Base-by-base conservation (phyloP, 2,329 filamentous ascomycete genomes). In the Fusarium sp. region DNA sequence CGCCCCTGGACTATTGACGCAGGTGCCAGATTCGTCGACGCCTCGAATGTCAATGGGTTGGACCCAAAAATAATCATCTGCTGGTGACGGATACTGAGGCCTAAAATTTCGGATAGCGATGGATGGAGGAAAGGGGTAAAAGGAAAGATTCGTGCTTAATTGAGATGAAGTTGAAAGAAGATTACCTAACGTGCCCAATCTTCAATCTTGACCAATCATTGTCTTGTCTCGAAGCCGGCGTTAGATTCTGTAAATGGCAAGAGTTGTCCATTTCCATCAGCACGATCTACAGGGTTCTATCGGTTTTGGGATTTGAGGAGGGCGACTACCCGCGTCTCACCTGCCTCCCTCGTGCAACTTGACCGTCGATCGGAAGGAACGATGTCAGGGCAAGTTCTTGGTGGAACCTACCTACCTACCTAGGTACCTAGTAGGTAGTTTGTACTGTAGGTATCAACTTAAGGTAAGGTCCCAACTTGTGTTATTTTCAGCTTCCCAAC, bases 261-360 rank as follows among this genome's bases (percentile, higher is more conserved):
- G 54, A 66, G 47, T 29, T 18, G 33, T 61, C 66, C 65, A 50
- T 53, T 66, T 61, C 29, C 55, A 67, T 57, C 65, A 49, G 37
- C 46, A 40, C 27, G 65, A 68, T 68, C 65, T 66, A 48, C 65
- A 68, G 65, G 64, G 64, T 68, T 65, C 49, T 68, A 18, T 60
- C 64, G n/a, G 10, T 49, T 68, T 68, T 65, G 29, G 29, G 29
- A 31, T 31, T 31, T 31, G 29, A 31, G 29, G 10, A 13, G 23
- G 51, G 52, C 20, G 31, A 58, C 46, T 45, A 48, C 41, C 50
- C 50, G 46, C 39, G 42, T 50, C 39, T 50, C 49, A 68, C 65
- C 60, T 68, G 59, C 65, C 65, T 68, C 29, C 53, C 49, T 66
- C 39, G 60, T 61, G 43, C 41, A 69, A 66, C 60, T 55, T 29